Evolutionary conservation across 2,329 filamentous ascomycete genomes (phyloP), one percentile per base, ranked within the genome.

Genomic region (Ceratocystis huliohia): DNA sequence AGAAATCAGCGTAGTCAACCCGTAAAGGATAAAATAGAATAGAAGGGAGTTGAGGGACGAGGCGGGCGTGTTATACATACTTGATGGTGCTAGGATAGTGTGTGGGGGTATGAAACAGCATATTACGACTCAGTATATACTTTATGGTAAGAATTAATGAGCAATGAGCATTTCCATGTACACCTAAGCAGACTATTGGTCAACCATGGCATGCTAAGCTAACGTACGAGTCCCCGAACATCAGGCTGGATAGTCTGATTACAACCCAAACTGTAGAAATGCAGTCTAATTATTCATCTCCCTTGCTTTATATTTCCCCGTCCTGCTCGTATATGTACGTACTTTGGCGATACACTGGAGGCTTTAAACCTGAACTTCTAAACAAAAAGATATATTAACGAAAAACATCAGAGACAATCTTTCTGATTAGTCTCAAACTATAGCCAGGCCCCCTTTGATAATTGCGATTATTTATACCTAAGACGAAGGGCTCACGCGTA

Each of bases 1-100:
- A 4, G 48, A 68, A 22, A 69, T 68, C 0, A 68, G 69, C 1
- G 69, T 71, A 6, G 6, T 33, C 8, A 17, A 63, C 45, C 33
- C 2, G 5, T 20, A 22, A 63, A 53, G 50, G 5, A 65, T n/a
- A 25, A 7, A 15, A 5, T 13, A 41, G 15, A 37, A n/a, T n/a
- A 8, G 17, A 30, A 30, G 8, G 33, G n/a, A 48, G 22, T 20
- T 3, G 15, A 53, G 15, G 22, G 25, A 28, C 17, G 20, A 15
- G 3, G 37, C 10, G 37, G 37, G 37, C 37, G 37, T 41, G 37
- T 13, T 53, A 53, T 53, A 28, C 10, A 53, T 28, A 53, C 3
- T 25, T 15, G 20, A 10, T 53, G 48, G n/a, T 20, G 46, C 6
- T 3, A 4, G 22, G 20, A 13, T 3, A 50, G 3, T n/a, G 2